Evolutionary conservation across 768 basidiomycete genomes (phyloP).

Genomic region (Hypsizygus marmoreus): DNA sequence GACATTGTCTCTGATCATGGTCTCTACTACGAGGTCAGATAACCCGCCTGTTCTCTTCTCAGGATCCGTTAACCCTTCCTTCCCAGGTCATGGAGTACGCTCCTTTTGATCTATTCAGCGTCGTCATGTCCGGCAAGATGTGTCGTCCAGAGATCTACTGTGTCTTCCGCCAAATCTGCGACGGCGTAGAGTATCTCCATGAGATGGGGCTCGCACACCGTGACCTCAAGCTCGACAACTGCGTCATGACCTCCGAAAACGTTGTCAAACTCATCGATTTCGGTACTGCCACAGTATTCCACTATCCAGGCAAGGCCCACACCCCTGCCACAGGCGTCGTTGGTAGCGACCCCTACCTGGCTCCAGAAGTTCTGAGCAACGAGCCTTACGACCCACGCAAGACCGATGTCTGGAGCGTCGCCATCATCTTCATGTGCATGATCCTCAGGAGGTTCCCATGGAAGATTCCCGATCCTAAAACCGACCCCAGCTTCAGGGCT

Average conservation of each 20-base stretch:
- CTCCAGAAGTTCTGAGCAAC: slow-evolving; percentile 87
- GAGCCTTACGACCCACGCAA: slow-evolving; percentile 92
- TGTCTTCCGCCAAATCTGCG: slow-evolving; percentile 97
- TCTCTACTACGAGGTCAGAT: slow-evolving; percentile 93
- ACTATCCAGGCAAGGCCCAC: slow-evolving; percentile 90
- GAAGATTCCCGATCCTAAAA: slow-evolving; percentile 96
- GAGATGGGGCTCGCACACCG: slow-evolving; percentile 97
- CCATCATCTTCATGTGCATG: slow-evolving; percentile 99
- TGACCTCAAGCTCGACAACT: slow-evolving; percentile 99
- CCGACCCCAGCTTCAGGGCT: slow-evolving; percentile 86
- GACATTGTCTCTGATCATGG: slow-evolving; percentile 98
- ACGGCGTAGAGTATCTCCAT: slow-evolving; percentile 97
- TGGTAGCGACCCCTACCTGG: slow-evolving; percentile 97
- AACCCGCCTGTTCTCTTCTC: slow-evolving; percentile 15
- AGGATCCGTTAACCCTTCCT: slow-evolving; percentile 14
- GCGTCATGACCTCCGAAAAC: slow-evolving; percentile 95
- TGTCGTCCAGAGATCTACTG: slow-evolving; percentile 97
- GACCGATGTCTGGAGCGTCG: slow-evolving; percentile 98
- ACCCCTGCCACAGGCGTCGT: slow-evolving; percentile 87
- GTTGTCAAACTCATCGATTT: slow-evolving; percentile 99
- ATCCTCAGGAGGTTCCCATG: slow-evolving; percentile 95
- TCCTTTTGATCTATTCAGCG: slow-evolving; percentile 96
- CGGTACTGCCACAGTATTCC: slow-evolving; percentile 99
- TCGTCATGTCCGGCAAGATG: slow-evolving; percentile 99
- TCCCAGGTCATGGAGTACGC: slow-evolving; percentile 98